Evolutionary conservation across 495 filamentous ascomycete species (phyloP).

Genomic region (Sordaria brevicollis): DNA sequence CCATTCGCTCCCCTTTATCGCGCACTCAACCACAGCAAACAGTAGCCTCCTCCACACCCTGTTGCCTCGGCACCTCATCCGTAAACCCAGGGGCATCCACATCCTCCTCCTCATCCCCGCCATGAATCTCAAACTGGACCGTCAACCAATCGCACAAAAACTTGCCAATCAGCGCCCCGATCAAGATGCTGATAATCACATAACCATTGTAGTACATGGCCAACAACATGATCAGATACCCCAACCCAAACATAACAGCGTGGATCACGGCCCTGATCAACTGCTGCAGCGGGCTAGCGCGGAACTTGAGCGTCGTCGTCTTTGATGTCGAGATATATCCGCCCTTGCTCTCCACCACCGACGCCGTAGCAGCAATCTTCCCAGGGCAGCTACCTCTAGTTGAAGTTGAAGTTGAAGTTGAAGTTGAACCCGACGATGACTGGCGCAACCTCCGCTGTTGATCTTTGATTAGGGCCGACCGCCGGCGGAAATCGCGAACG

Average conservation of each 20-base stretch:
- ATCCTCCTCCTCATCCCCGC: background rate
- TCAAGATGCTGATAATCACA: slow-evolving; percentile 46
- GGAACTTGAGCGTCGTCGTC: slow-evolving; percentile 24
- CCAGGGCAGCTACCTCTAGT: too few relatives aligned
- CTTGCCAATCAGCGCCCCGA: slow-evolving; percentile 39
- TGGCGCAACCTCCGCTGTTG: background rate
- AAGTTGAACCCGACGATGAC: background rate
- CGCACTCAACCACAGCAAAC: slow-evolving; percentile 20
- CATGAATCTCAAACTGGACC: background rate
- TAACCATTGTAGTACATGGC: slow-evolving; percentile 49
- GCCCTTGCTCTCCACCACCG: background rate
- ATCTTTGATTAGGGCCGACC: slow-evolving; percentile 7
- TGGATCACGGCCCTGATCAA: slow-evolving; percentile 37
- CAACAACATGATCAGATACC: slow-evolving; percentile 48
- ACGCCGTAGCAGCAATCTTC: background rate
- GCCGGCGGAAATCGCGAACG: slow-evolving; percentile 25
- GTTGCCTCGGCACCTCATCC: background rate
- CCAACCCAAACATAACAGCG: slow-evolving; percentile 40
- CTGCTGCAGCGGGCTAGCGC: slow-evolving; percentile 39
- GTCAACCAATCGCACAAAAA: slow-evolving; percentile 36
- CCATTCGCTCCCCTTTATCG: background rate
- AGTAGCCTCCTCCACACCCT: slow-evolving; percentile 14
- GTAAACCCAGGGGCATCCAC: background rate
- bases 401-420: background rate
- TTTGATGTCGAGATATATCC: background rate